Conservation (phyloP, 2,329 filamentous ascomycete genomes). For the Ascomycota sp. region DNA sequence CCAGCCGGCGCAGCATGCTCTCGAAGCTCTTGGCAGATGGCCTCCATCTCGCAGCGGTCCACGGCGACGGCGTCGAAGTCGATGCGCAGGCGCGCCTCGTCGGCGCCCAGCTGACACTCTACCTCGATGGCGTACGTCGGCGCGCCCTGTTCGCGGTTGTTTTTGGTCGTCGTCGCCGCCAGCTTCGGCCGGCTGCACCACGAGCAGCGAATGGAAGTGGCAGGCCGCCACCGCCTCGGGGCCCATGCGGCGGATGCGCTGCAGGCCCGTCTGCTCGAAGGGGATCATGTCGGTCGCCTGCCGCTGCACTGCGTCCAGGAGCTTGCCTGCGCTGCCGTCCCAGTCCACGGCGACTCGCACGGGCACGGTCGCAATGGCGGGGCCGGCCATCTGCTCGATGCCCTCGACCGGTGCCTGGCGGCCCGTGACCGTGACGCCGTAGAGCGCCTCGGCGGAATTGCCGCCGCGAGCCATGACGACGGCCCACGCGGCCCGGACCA, state of each 20-base stretch:
- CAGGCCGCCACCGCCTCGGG: slow-evolving; percentile 1
- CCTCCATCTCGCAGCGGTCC: background rate
- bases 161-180: background rate
- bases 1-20: background rate
- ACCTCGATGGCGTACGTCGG: slow-evolving; percentile 1
- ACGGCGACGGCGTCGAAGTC: background rate
- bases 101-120: background rate
- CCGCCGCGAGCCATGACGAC: slow-evolving; percentile 15
- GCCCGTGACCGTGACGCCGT: slow-evolving; percentile 8
- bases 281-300: slow-evolving; percentile 3
- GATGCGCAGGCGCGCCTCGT: background rate
- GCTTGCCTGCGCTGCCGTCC: slow-evolving; percentile 12
- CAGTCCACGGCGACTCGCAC: slow-evolving; percentile 10
- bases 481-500: slow-evolving; percentile 7
- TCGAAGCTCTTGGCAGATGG: background rate
- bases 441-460: slow-evolving; percentile 10
- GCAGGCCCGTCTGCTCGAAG: slow-evolving; percentile 5
- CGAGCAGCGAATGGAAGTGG: slow-evolving; percentile 3
- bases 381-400: slow-evolving; percentile 8
- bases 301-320: slow-evolving; percentile 14
- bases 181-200: slow-evolving; percentile 4
- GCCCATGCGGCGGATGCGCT: slow-evolving; percentile 3
- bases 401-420: slow-evolving; percentile 6
- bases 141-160: background rate
- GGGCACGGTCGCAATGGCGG: slow-evolving; percentile 10